These are phyloP conservation scores for Hymenoscyphus infarciens DNA, from an alignment of 2,329 filamentous ascomycete species.

Conservation along the genomic window DNA sequence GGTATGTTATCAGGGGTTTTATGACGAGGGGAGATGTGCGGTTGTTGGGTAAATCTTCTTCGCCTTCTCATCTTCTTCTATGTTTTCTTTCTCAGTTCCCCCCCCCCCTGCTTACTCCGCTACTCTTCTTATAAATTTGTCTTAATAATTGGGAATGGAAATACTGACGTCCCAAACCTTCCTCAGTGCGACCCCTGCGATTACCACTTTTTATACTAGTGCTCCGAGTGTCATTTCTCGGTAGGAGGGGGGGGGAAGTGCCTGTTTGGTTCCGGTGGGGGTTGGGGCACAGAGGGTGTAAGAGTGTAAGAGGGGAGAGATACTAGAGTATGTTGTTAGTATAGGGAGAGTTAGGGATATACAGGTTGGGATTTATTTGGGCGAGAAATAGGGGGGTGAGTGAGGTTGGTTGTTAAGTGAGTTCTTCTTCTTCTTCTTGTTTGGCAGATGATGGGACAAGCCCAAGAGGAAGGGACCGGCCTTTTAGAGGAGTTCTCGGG, in stretches of 20 bases:
- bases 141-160: too few relatives aligned
- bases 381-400: constrained; percentile 40
- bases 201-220: not conserved
- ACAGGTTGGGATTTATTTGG: constrained; percentile 41
- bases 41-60: not conserved
- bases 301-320: constrained; percentile 11
- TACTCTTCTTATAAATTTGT: too few relatives aligned
- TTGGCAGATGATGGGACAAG: not conserved
- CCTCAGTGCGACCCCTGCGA: not conserved
- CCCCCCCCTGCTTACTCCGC: too few relatives aligned
- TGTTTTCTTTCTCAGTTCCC: too few relatives aligned
- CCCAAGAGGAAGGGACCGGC: not conserved
- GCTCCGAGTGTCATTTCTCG: constrained; percentile 1
- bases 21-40: not conserved
- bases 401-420: constrained; percentile 34
- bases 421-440: not conserved
- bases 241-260: not conserved
- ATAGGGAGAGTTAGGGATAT: constrained; percentile 42
- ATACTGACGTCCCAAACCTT: too few relatives aligned
- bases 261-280: not conserved
- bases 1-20: not conserved
- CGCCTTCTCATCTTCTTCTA: too few relatives aligned
- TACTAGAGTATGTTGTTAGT: constrained; percentile 34
- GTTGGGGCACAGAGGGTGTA: not conserved
- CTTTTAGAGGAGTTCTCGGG: too few relatives aligned